phyloP scores from a whole-genome alignment of 1,284 basidiomycete species.

The Ceratobasidium sp. region DNA sequence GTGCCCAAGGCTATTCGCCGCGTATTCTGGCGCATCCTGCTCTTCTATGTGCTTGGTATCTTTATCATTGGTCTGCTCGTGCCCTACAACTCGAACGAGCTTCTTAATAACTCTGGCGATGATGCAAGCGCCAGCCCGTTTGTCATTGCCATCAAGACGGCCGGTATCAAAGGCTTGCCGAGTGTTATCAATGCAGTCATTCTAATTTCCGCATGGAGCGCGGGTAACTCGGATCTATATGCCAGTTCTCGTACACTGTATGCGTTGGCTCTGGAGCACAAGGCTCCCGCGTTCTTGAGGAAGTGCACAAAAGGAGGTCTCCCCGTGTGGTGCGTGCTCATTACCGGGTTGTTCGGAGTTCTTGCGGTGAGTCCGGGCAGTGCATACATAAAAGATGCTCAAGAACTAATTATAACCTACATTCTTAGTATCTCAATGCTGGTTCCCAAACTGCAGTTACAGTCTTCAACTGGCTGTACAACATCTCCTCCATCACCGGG shows the following conservation, averaged over 20 bases:
- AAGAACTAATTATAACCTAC: constrained; percentile 53
- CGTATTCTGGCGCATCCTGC: constrained; percentile 82
- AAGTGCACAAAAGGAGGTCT: constrained; percentile 82
- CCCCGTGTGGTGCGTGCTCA: no score
- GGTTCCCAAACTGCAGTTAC: constrained; percentile 48
- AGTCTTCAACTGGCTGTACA: constrained; percentile 70
- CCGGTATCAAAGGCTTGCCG: constrained; percentile 75
- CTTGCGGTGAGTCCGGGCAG: constrained; percentile 68
- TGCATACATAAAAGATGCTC: constrained; percentile 59
- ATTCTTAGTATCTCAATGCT: constrained; percentile 70
- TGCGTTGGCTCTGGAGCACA: constrained; percentile 82
- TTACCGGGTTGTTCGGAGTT: no score
- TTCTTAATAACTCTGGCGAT: constrained; percentile 67
- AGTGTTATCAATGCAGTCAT: constrained; percentile 62
- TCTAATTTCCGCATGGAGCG: constrained; percentile 81
- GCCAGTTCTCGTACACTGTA: constrained; percentile 86
- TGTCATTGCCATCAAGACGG: constrained; percentile 84
- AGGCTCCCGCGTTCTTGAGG: constrained; percentile 74
- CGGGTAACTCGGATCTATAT: constrained; percentile 86
- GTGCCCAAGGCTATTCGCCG: constrained; percentile 84
- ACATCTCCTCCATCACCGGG: constrained; percentile 71
- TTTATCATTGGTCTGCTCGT: constrained; percentile 86
- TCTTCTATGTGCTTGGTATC: constrained; percentile 81
- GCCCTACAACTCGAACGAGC: constrained; percentile 73
- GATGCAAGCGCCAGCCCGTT: constrained; percentile 74